These are phyloP conservation scores for Pyrus hybrid DNA, from an alignment of 331 rosid species.

Conservation along the genomic window DNA sequence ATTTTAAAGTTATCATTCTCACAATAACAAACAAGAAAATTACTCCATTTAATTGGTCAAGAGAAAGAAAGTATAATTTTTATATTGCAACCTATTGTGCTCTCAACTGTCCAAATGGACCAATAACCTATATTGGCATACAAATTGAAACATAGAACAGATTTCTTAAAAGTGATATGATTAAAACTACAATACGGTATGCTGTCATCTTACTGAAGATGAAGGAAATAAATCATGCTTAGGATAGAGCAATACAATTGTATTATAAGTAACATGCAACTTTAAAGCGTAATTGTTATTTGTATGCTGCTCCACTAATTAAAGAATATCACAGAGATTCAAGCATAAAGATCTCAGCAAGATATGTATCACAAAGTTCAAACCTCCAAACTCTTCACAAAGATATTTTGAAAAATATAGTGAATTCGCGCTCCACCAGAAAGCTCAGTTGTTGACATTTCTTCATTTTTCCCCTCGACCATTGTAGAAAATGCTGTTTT, in stretches of 20 bases:
- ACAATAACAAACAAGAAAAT: background rate
- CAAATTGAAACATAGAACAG: background rate
- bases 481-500: conserved; percentile 82
- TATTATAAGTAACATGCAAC: background rate
- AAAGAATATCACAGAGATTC: background rate
- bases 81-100: background rate
- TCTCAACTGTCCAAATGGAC: background rate
- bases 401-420: conserved; percentile 86
- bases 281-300: background rate
- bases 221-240: background rate
- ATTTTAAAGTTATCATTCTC: background rate
- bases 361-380: background rate
- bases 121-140: background rate
- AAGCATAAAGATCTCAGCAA: background rate
- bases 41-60: background rate
- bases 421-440: conserved; percentile 95
- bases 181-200: background rate
- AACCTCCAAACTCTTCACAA: conserved; percentile 87
- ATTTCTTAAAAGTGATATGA: background rate
- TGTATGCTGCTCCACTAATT: background rate
- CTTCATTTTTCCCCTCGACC: conserved; percentile 88
- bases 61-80: background rate
- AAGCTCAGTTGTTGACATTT: conserved; percentile 80
- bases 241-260: background rate
- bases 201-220: background rate